Conservation (phyloP, 495 filamentous ascomycete species). For the Xylaria sp. region DNA sequence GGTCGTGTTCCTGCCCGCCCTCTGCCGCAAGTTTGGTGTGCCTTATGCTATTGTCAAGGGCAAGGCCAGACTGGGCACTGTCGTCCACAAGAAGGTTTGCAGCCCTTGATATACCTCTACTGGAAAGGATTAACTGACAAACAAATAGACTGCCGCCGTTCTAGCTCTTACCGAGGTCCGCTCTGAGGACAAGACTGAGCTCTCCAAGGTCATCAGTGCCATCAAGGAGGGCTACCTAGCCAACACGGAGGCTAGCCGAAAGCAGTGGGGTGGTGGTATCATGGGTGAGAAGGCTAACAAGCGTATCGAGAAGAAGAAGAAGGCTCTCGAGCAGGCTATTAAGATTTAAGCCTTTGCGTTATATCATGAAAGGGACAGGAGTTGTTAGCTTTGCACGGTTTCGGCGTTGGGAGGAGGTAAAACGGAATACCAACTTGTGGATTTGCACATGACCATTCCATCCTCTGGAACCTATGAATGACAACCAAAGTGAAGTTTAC, state of each 20-base stretch:
- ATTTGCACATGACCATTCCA: slow-evolving; percentile 40
- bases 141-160: slow-evolving; percentile 86
- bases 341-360: slow-evolving; percentile 74
- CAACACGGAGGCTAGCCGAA: slow-evolving; percentile 90
- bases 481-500: slow-evolving; percentile 38
- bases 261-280: slow-evolving; percentile 99
- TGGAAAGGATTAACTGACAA: neutral
- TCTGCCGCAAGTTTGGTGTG: slow-evolving; percentile 99
- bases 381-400: slow-evolving; percentile 43
- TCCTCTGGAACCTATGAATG: slow-evolving; percentile 36
- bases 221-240: slow-evolving; percentile 98
- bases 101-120: neutral
- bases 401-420: slow-evolving; percentile 46
- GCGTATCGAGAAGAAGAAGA: slow-evolving; percentile 93
- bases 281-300: slow-evolving; percentile 98
- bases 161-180: slow-evolving; percentile 96
- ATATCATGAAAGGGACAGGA: slow-evolving; percentile 31
- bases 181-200: slow-evolving; percentile 95
- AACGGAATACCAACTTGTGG: slow-evolving; percentile 47
- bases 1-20: slow-evolving; percentile 97
- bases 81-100: slow-evolving; percentile 97
- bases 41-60: slow-evolving; percentile 99
- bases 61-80: slow-evolving; percentile 97
- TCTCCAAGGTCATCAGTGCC: slow-evolving; percentile 92
- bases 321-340: slow-evolving; percentile 89